Conservation (phyloP, 805 yeast genomes). For the Kregervanrija fluxuum region DNA sequence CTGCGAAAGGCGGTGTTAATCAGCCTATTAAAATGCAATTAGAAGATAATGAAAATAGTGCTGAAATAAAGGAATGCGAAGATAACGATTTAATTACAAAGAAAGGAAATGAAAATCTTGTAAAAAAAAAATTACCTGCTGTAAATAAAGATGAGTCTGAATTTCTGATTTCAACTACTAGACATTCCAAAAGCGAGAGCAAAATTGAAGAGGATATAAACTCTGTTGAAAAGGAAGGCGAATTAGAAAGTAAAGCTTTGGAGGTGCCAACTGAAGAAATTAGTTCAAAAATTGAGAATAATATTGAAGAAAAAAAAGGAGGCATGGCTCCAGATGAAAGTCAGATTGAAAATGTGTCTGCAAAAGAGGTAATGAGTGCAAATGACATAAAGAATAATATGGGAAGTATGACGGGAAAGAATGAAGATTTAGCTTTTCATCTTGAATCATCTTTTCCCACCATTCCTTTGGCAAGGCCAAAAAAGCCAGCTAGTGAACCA, state of each 20-base stretch:
- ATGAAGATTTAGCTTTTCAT: background rate
- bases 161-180: background rate
- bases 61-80: background rate
- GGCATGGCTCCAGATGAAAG: conserved; percentile 11
- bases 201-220: too few species aligned
- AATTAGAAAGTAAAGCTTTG: too few species aligned
- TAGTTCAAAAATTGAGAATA: background rate
- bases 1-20: too few species aligned
- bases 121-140: background rate
- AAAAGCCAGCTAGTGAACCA: conserved; percentile 1
- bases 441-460: background rate
- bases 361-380: too few species aligned
- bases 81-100: too few species aligned
- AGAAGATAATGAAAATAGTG: background rate
- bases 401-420: background rate
- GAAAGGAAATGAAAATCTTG: too few species aligned
- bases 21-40: too few species aligned
- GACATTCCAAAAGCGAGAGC: background rate
- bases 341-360: background rate
- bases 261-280: background rate
- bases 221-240: too few species aligned
- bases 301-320: conserved; percentile 3
- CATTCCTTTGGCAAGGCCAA: conserved; percentile 10
- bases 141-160: background rate
- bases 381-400: too few species aligned